Evolutionary conservation across 306 rosid species (phyloP), one percentile per base, ranked within the genome.

Genomic region (Betula pendula): DNA sequence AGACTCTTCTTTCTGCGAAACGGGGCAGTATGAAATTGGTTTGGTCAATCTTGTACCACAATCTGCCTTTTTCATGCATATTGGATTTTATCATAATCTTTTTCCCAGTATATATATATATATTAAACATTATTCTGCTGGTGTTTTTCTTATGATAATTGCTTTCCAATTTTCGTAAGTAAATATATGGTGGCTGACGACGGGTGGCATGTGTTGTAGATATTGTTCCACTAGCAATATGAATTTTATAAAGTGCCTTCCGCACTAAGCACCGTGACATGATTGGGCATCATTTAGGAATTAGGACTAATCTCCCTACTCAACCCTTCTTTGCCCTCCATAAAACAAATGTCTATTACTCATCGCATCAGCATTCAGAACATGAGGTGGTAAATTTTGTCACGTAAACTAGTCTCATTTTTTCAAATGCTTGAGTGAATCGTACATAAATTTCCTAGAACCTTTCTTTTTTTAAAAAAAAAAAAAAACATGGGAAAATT

Each of bases 21-120:
- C n/a, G n/a, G n/a, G n/a, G 66, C 19, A 12, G 27, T 56, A 6
- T 17, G 13, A 66, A 19, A 25, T 38, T 45, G 0, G n/a, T 67
- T 55, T 49, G 58, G 85, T 81, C 78, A 81, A 72, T 68, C 66
- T 72, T 71, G 70, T 71, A 72, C 71, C 44, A 52, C 75, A 45
- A 10, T 55, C 9, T 48, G 71, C 60, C 71, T 24, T 47, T n/a
- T 24, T 45, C 53, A 24, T n/a, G n/a, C n/a, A n/a, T 53, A 38
- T 76, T 52, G 22, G 68, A 58, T n/a, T 3, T 3, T 65, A 1
- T 19, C 9, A 38, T 3, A 11, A 16, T 65, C 35, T 65, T 35
- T n/a, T n/a, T n/a, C n/a, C n/a, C n/a, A n/a, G n/a, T n/a, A n/a
- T n/a, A n/a, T n/a, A n/a, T n/a, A n/a, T n/a, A n/a, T n/a, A n/a